Evolutionary conservation across 805 yeast genomes (phyloP).

Genomic region (Lachancea quebecensis): DNA sequence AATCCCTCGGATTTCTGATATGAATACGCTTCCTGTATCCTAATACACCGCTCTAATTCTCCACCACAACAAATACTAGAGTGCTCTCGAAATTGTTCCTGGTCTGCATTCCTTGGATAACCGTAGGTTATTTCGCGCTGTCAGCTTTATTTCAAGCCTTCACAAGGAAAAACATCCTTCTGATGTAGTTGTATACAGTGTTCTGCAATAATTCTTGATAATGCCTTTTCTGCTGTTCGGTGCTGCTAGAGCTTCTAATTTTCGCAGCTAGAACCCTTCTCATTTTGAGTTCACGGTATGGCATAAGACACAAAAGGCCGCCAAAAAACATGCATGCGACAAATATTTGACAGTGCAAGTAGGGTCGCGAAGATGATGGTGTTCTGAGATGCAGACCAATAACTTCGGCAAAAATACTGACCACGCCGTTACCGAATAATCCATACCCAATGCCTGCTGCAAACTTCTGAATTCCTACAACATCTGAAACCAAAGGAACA

Average conservation of each 20-base stretch:
- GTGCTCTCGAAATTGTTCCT: too few species aligned
- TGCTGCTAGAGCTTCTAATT: background rate
- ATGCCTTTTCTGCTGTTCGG: background rate
- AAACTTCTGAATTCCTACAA: constrained; percentile 29
- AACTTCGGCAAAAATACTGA: constrained; percentile 39
- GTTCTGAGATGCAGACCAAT: constrained; percentile 39
- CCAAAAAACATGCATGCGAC: constrained; percentile 38
- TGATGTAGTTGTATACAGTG: constrained; percentile 5
- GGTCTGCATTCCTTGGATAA: too few species aligned
- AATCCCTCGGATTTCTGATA: too few species aligned
- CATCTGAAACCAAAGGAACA: constrained; percentile 30
- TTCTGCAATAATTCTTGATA: constrained; percentile 1
- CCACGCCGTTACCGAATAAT: constrained; percentile 18
- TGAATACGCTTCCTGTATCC: too few species aligned
- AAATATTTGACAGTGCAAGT: constrained; percentile 45
- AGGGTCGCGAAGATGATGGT: constrained; percentile 32
- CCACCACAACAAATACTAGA: too few species aligned
- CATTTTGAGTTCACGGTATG: constrained; percentile 20
- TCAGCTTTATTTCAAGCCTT: background rate
- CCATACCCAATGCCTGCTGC: constrained; percentile 28
- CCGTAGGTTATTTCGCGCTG: too few species aligned
- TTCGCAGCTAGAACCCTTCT: constrained; percentile 8
- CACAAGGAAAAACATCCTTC: constrained; percentile 5
- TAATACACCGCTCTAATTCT: too few species aligned
- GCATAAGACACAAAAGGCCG: constrained; percentile 47